Evolutionary conservation across 352 stramenopile genomes (phyloP), one percentile per base, ranked within the genome.

Genomic region (Globisporangium abappressorium): DNA sequence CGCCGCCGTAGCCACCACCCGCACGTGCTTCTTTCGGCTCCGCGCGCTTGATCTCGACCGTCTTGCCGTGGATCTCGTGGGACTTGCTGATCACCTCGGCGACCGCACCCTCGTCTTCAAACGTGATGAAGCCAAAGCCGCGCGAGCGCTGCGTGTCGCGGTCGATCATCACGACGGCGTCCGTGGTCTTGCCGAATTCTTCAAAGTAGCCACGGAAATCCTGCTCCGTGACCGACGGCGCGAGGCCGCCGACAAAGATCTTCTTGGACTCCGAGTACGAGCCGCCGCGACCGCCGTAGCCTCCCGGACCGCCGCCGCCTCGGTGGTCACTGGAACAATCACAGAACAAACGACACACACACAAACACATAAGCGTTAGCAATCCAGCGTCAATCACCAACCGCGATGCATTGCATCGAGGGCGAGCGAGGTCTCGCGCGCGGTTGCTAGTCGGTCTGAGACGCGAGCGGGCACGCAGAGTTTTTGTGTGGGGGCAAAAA

Each of bases 91-190:
- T 86, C 58, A 97, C 91, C 66, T 96, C 89, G 1, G 92, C 88
- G 28, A 97, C 89, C 6, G 87, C 90, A 15, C 88, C 81, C 76
- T 97, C 86, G 62, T 96, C 89, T 64, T 97, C 91, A 70, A 97
- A 98, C 15, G 89, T 98, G 33, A 98, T 80, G 67, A 98, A 98
- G 33, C 93, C 93, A 70, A 98, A 98, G 62, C 93, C 93, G 12
- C 93, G 85, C 26, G 87, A 97, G 59, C 91, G 84, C 69, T 97
- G 82, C 14, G 93, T 98, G 53, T 97, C 87, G 33, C 92, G 89
- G 71, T 98, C 93, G 64, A 97, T 93, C 93, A 98, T 98, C 58
- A 98, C 92, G 33, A 98, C 87, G 0, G 92, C 90, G 65, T 97
- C 91, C 33, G 87, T 95, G 65, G 97, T 95, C 67, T 81, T 86